Evolutionary conservation across 495 filamentous ascomycete genomes (phyloP), one percentile per base, ranked within the genome.

Genomic region (Penicillium cataractarum): DNA sequence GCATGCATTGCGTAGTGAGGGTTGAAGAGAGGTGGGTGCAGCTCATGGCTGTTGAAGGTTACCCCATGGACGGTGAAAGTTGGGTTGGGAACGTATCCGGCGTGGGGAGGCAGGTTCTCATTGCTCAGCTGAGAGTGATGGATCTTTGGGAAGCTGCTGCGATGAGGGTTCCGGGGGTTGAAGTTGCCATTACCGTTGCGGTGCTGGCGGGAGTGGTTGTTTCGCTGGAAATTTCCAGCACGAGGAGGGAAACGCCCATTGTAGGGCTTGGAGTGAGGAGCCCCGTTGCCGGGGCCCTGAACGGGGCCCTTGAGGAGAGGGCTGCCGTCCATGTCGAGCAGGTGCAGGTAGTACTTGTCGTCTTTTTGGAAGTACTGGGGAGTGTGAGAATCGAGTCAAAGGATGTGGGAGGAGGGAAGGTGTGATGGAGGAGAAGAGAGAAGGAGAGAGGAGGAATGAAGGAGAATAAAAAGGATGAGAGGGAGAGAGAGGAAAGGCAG

Each of bases 321-420:
- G 7, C 48, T 52, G 12, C 48, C 48, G 17, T 59, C 57, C 44
- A 59, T 52, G 48, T 53, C 49, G 58, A 59, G 39, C n/a, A 55
- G 60, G 6, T 46, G n/a, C 3, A 69, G 21, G 32, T 48, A 61
- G 50, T 58, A 66, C 32, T 54, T 58, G 1, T 51, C 33, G 33
- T 68, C 54, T 24, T 63, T 63, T 27, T 61, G 49, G 48, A 69
- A 66, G 35, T 64, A 24, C 66, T 69, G 31, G 8, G 27, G 8
- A 8, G 39, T 32, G 13, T 31, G 29, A 50, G 63, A 12, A 31
- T 51, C 10, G n/a, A 35, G 51, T 52, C n/a, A n/a, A n/a, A 54
- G 22, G 29, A 21, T 35, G 1, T 35, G 6, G 31, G 29, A n/a
- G 9, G 51, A 24, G 32, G 27, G 19, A 21, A 35, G 9, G 9